Percentiles rank a stretch among this genome's conserved stretches.
Conservation (phyloP, 202 grass and related monocot species). For the Digitaria exilis region DNA sequence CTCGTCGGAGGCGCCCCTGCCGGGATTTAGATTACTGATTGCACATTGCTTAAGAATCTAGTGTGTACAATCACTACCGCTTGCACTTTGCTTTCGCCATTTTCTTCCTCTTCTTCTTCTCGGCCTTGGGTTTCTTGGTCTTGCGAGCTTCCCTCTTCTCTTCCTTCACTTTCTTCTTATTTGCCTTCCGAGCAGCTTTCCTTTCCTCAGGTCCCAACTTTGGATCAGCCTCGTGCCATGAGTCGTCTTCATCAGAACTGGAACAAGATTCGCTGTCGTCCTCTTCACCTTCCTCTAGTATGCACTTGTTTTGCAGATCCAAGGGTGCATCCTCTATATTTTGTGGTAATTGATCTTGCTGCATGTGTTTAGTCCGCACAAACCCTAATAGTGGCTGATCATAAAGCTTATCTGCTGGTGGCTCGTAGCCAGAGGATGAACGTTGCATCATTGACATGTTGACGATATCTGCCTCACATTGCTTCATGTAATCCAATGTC, state of each 20-base stretch:
- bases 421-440: constrained; percentile 68
- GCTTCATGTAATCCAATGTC: constrained; percentile 79
- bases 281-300: constrained; percentile 34
- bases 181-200: constrained; percentile 73
- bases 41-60: constrained; percentile 91
- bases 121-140: constrained; percentile 71
- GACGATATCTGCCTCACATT: constrained; percentile 82
- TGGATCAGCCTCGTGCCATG: constrained; percentile 38
- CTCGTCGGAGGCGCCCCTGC: too few relatives aligned
- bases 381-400: constrained; percentile 73
- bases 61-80: too few relatives aligned
- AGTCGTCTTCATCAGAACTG: constrained; percentile 54
- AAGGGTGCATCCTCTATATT: constrained; percentile 28
- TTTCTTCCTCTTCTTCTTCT: constrained; percentile 94
- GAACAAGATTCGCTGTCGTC: constrained; percentile 49
- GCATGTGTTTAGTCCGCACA: constrained; percentile 53
- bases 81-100: constrained; percentile 90
- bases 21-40: constrained; percentile 34
- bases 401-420: constrained; percentile 77
- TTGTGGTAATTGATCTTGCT: constrained; percentile 23
- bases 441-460: constrained; percentile 75
- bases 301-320: constrained; percentile 33
- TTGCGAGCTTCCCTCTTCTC: constrained; percentile 84
- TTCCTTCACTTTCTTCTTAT: constrained; percentile 96
- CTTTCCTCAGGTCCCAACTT: constrained; percentile 73